Percentiles rank a stretch among this genome's conserved stretches.
Evolutionary conservation across 176 grass and related monocot species (phyloP).

Genomic region (Triticum urartu): DNA sequence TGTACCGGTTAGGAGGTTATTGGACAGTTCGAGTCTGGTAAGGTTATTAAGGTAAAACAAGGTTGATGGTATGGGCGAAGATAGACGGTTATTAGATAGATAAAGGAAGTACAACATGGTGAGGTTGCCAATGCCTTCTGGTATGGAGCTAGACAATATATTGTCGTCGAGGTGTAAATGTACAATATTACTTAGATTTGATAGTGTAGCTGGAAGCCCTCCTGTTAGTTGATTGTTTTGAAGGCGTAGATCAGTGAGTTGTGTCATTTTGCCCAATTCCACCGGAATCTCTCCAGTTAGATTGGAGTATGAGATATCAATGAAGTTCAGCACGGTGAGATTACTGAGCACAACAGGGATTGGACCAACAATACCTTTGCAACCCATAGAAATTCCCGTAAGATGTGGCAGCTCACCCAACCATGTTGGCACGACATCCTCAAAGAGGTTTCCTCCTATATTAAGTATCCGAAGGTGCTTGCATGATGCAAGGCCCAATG

Average conservation of each 20-base stretch:
- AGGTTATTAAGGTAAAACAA: neutral
- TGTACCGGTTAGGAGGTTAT: neutral
- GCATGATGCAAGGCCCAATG: neutral
- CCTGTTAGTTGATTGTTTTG: neutral
- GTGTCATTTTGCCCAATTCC: neutral
- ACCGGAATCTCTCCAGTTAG: neutral
- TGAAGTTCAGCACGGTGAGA: neutral
- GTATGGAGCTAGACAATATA: neutral
- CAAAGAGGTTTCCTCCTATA: fast-evolving
- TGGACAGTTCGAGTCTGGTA: neutral
- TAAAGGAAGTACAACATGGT: neutral
- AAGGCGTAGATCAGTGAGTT: too few relatives aligned
- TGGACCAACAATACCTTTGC: neutral
- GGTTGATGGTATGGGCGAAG: neutral
- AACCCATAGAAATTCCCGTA: fast-evolving
- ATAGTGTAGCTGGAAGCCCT: neutral
- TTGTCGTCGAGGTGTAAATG: fast-evolving
- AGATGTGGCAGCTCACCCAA: neutral
- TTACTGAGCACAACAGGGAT: neutral
- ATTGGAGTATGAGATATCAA: neutral
- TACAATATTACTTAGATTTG: neutral
- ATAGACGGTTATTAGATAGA: neutral
- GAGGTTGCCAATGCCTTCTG: neutral
- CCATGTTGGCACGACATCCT: neutral
- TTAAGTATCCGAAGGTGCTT: fast-evolving